Base-by-base conservation (phyloP, 768 basidiomycete genomes). In the Pulveroboletus sp. region DNA sequence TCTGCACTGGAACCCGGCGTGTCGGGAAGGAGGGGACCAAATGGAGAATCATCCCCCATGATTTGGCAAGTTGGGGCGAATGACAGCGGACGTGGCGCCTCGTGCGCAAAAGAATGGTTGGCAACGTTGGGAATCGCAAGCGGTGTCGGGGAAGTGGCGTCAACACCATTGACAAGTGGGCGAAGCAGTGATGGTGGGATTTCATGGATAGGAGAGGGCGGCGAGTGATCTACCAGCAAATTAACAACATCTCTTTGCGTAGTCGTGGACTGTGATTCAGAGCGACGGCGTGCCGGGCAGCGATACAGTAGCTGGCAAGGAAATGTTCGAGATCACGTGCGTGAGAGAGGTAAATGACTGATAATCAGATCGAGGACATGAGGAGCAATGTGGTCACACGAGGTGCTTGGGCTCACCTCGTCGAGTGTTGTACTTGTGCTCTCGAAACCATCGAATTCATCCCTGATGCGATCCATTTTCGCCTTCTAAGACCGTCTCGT, bases 321-420 rank as follows among this genome's bases (percentile, higher is more conserved):
- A 66, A 16, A 70, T 48, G 55, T 78, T 74, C 16, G 71, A 69
- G 4, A 79, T 57, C 11, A 77, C 69, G 57, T 75, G 78, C 6
- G 78, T 70, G 38, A 80, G 70, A 19, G 65, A 58, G 1, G 70
- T 56, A 49, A 75, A 75, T 3, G 76, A 74, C 80, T 82, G 55
- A 21, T 11, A 24, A 35, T 37, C 1, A 21, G 33, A 29, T 20
- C 56, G 31, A 57, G 39, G 27, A 29, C 12, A 29, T 9, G 2
- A 29, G 27, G 6, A 11, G 9, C 13, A 38, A 2, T 24, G n/a
- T 17, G 31, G 41, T 3, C 9, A 54, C n/a, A n/a, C n/a, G n/a
- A n/a, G n/a, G n/a, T n/a, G n/a, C n/a, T n/a, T n/a, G n/a, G n/a
- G n/a, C 67, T 43, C 47, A 81, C 82, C 75, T 81, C 78, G 40